Conservation (phyloP, 805 yeast genomes). For the Vanderwaltozyma yarrowii region DNA sequence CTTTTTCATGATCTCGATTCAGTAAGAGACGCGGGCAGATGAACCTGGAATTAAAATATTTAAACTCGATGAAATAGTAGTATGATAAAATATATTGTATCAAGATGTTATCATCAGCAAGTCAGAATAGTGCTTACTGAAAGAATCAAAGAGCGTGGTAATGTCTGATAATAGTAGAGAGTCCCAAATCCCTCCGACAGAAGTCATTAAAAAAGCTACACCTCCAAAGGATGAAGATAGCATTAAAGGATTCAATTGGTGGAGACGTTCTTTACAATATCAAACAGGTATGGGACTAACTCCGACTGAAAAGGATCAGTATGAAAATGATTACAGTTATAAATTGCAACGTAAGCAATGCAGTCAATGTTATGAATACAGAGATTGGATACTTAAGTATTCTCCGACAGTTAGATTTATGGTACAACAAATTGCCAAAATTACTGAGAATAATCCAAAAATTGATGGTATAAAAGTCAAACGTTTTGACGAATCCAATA, state of each 20-base stretch:
- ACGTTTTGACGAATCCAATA: conserved; percentile 22
- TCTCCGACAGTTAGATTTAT: conserved; percentile 83
- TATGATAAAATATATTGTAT: no score
- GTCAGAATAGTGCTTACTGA: no score
- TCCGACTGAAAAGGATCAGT: conserved; percentile 40
- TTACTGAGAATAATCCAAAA: conserved; percentile 25
- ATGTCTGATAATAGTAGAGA: no score
- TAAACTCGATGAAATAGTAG: no score
- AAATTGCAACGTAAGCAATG: conserved; percentile 47
- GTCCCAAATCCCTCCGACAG: background rate
- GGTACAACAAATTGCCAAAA: conserved; percentile 69
- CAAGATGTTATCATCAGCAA: no score
- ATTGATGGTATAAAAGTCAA: conserved; percentile 6
- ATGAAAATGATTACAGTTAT: conserved; percentile 43
- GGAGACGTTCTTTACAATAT: conserved; percentile 65
- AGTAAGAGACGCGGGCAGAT: no score
- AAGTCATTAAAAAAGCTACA: background rate
- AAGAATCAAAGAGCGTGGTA: no score
- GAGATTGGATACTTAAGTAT: conserved; percentile 69
- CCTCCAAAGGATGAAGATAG: background rate
- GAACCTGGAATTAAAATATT: no score
- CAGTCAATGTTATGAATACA: conserved; percentile 55
- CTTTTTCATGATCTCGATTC: no score
- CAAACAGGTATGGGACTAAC: conserved; percentile 59
- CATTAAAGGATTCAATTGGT: conserved; percentile 60